A percentile compares a stretch with the other conserved stretches of the same genome.
Evolutionary conservation across 176 grass and related monocot genomes (phyloP).

Genomic region (Bolboschoenus planiculmis): DNA sequence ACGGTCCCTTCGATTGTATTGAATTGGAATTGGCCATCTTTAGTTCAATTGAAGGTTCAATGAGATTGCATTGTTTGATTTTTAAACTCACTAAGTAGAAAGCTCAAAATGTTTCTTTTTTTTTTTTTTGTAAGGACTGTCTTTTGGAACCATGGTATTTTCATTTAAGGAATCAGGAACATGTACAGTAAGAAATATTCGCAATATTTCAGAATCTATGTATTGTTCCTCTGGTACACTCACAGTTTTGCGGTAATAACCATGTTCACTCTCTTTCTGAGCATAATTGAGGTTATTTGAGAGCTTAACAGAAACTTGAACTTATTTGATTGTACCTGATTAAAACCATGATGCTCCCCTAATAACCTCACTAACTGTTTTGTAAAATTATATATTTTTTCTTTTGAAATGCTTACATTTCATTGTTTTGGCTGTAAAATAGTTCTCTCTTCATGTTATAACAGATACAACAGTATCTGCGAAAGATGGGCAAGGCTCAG

Average conservation of each 20-base stretch:
- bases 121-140: too few species aligned
- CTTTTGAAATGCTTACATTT: neutral
- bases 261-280: neutral
- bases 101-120: neutral
- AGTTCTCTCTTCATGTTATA: constrained; percentile 3
- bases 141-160: neutral
- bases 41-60: neutral
- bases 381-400: neutral
- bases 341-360: neutral
- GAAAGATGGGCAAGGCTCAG: constrained; percentile 26
- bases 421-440: neutral
- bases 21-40: neutral
- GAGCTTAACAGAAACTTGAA: neutral
- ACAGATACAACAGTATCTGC: constrained; percentile 30
- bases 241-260: neutral
- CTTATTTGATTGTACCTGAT: neutral
- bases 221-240: neutral
- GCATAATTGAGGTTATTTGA: neutral
- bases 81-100: neutral
- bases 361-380: neutral
- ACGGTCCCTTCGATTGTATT: neutral
- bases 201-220: neutral
- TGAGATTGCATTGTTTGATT: neutral
- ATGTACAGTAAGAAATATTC: neutral
- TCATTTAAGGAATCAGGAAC: neutral